Evolutionary conservation across 73 alveolate species (phyloP).

Genomic region (Symbiodinium pilosum): DNA sequence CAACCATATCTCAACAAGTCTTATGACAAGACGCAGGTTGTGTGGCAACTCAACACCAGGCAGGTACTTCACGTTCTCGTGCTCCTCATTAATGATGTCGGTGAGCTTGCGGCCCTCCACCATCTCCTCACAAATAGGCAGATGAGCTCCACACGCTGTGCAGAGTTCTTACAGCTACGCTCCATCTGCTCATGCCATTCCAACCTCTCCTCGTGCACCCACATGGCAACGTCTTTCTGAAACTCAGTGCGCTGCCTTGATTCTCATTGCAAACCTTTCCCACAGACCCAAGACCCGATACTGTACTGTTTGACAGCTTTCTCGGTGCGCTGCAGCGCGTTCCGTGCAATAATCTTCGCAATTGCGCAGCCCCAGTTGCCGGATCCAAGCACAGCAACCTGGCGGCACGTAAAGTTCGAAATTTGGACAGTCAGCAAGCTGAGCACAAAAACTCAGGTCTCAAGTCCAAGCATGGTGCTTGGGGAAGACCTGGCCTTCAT

Average conservation of each 20-base stretch:
- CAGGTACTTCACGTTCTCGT: conserved; percentile 61
- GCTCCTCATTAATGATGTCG: conserved; percentile 60
- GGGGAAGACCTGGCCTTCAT: conserved; percentile 11
- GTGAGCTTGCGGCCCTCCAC: conserved; percentile 66
- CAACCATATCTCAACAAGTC: too few species aligned
- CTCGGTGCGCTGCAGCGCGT: conserved; percentile 34
- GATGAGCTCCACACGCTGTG: too few species aligned
- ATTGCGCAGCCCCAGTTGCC: conserved; percentile 59
- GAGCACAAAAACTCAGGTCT: too few species aligned
- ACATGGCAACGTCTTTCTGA: conserved; percentile 59
- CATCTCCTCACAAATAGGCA: neutral
- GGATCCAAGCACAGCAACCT: conserved; percentile 59
- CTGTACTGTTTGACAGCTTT: too few species aligned
- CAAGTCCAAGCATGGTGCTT: too few species aligned
- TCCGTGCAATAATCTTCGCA: conserved; percentile 90
- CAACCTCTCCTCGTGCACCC: conserved; percentile 52
- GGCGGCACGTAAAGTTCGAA: too few species aligned
- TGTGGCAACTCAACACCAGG: conserved; percentile 48
- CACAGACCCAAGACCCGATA: too few species aligned
- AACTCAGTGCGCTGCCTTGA: conserved; percentile 59
- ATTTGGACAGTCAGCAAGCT: too few species aligned
- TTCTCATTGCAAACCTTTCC: too few species aligned
- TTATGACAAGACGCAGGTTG: neutral
- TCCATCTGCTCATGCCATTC: too few species aligned
- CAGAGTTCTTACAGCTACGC: too few species aligned